phyloP scores from a whole-genome alignment of 805 yeast genomes.

The Babjeviella inositovora region DNA sequence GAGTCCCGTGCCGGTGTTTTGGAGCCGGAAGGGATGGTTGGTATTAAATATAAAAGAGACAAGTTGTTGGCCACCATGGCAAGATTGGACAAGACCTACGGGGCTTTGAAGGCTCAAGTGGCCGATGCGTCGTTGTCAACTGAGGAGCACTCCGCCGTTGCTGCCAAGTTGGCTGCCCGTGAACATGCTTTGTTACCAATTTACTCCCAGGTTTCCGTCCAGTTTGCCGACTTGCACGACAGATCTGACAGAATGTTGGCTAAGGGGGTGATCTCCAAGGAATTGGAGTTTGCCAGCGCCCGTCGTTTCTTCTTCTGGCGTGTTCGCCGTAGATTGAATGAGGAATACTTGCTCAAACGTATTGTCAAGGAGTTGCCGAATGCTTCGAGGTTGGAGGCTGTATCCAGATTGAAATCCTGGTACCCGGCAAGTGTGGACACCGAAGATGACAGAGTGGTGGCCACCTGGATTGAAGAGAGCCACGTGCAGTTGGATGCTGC shows the following conservation, averaged over 20 bases:
- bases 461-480: constrained; percentile 74
- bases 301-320: constrained; percentile 99
- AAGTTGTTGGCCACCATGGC: constrained; percentile 83
- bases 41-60: constrained; percentile 92
- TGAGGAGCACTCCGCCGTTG: constrained; percentile 51
- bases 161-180: constrained; percentile 57
- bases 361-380: constrained; percentile 46
- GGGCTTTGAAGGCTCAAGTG: constrained; percentile 45
- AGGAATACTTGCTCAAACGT: constrained; percentile 71
- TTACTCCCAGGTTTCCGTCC: constrained; percentile 83
- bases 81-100: constrained; percentile 70
- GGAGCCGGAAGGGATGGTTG: constrained; percentile 99
- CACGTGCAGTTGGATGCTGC: constrained; percentile 43
- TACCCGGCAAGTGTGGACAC: constrained; percentile 54
- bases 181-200: constrained; percentile 73
- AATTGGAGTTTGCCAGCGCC: constrained; percentile 71
- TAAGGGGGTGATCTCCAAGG: constrained; percentile 79
- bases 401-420: constrained; percentile 81
- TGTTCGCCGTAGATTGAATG: constrained; percentile 86
- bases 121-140: constrained; percentile 31
- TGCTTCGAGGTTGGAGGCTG: constrained; percentile 61
- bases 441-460: constrained; percentile 64
- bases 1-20: constrained; percentile 95
- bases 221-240: constrained; percentile 96
- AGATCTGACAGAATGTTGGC: constrained; percentile 96